These are phyloP conservation scores for Plantago elongata DNA, from an alignment of 257 asterid species.

Conservation along the genomic window DNA sequence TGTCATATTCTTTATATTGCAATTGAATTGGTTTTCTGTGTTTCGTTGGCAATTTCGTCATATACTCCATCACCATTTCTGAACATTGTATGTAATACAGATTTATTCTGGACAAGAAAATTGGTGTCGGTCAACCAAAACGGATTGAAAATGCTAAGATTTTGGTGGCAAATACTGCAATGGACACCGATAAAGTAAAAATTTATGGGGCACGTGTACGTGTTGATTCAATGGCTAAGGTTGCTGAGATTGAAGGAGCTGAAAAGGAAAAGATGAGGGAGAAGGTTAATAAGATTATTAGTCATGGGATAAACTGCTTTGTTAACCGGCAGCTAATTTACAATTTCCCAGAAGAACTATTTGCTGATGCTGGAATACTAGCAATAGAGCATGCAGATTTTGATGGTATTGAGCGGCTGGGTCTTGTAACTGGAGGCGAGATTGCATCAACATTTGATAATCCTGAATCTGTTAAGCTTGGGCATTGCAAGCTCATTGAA, in stretches of 20 bases:
- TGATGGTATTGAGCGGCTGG: constrained; percentile 88
- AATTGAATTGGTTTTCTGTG: background rate
- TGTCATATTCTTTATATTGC: background rate
- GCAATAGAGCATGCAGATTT: constrained; percentile 97
- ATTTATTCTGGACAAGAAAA: constrained; percentile 88
- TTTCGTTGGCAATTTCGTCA: background rate
- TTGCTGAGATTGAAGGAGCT: constrained; percentile 86
- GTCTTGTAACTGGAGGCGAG: constrained; percentile 91
- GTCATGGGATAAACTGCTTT: constrained; percentile 89
- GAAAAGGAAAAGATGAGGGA: constrained; percentile 91
- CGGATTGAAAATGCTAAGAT: constrained; percentile 88
- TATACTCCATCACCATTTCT: background rate
- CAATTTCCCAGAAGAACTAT: constrained; percentile 92
- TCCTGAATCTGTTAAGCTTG: constrained; percentile 93
- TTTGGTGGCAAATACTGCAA: constrained; percentile 93
- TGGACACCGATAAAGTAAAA: constrained; percentile 98
- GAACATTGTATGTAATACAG: constrained; percentile 32
- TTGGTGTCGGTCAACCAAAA: constrained; percentile 95
- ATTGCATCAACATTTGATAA: constrained; percentile 90
- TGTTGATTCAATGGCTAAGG: constrained; percentile 98
- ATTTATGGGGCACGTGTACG: constrained; percentile 97
- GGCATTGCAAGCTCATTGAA: constrained; percentile 86
- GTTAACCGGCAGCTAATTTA: constrained; percentile 89
- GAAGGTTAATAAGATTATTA: constrained; percentile 76
- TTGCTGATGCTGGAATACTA: constrained; percentile 94